These are phyloP conservation scores for Ustilago nuda DNA, from an alignment of 1,284 basidiomycete species.

Conservation along the genomic window DNA sequence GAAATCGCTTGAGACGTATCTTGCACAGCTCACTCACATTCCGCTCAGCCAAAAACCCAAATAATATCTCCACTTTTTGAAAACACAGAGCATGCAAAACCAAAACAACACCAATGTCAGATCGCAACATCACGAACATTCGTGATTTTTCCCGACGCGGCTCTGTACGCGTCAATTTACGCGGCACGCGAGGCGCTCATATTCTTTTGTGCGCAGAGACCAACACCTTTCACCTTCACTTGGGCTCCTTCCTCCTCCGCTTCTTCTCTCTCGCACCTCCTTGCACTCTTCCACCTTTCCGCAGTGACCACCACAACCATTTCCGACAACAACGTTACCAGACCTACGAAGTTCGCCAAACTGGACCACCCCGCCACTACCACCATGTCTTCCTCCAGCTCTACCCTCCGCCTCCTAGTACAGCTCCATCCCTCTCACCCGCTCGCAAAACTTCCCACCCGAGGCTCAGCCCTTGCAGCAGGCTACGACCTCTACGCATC, in stretches of 20 bases:
- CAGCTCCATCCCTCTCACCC: conserved; percentile 79
- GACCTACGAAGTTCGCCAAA: conserved; percentile 25
- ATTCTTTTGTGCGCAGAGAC: conserved; percentile 15
- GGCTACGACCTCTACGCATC: conserved; percentile 95
- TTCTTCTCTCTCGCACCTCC: background rate
- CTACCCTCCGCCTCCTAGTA: conserved; percentile 75
- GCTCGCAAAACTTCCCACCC: conserved; percentile 85
- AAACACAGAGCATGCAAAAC: background rate
- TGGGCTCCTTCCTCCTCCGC: background rate
- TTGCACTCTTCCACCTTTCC: background rate
- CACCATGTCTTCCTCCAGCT: conserved; percentile 19
- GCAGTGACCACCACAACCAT: conserved; percentile 15
- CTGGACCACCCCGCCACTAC: conserved; percentile 20
- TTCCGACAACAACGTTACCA: background rate
- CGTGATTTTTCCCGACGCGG: background rate
- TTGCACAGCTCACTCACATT: background rate
- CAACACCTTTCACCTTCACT: conserved; percentile 19
- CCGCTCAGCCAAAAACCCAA: conserved; percentile 11
- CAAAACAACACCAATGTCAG: conserved; percentile 13
- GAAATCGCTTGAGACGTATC: conserved; percentile 1
- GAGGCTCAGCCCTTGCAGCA: conserved; percentile 85
- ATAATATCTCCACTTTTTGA: conserved; percentile 15
- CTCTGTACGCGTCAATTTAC: conserved; percentile 32
- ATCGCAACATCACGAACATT: background rate
- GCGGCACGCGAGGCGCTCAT: conserved; percentile 20